Conservation (phyloP, 495 filamentous ascomycete genomes). For the Paragyromitra xinjiangensis region DNA sequence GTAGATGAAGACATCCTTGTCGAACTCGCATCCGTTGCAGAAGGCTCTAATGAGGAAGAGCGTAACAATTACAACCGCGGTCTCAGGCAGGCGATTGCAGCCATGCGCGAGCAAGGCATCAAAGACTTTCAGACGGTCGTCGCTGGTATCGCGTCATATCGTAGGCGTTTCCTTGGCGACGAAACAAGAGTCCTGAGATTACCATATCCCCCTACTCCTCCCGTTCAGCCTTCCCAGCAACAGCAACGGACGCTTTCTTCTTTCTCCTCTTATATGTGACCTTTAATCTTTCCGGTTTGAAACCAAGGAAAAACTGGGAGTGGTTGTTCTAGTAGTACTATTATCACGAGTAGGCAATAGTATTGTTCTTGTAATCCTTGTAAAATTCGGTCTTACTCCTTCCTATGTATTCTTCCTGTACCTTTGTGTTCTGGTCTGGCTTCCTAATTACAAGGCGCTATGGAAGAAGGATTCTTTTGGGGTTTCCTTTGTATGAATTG, state of each 20-base stretch:
- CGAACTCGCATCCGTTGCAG: conserved; percentile 76
- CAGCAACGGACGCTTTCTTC: conserved; percentile 35
- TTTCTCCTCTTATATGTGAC: conserved; percentile 42
- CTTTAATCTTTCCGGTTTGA: conserved; percentile 11
- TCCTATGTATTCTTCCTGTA: conserved; percentile 31
- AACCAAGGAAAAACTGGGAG: not conserved
- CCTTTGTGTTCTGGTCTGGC: conserved; percentile 28
- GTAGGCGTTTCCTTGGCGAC: conserved; percentile 59
- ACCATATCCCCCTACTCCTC: conserved; percentile 21
- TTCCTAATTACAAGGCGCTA: conserved; percentile 16
- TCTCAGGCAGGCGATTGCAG: conserved; percentile 76
- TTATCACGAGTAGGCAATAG: conserved; percentile 33
- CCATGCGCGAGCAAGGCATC: conserved; percentile 75
- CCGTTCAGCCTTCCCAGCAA: conserved; percentile 13
- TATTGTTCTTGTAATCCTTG: conserved; percentile 29
- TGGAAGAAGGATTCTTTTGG: not conserved
- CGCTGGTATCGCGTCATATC: conserved; percentile 80
- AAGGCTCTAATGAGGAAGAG: conserved; percentile 75
- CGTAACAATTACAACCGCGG: conserved; percentile 76
- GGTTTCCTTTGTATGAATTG: conserved; percentile 20
- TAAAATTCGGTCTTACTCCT: conserved; percentile 30
- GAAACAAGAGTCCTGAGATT: conserved; percentile 46
- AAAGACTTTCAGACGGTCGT: conserved; percentile 85
- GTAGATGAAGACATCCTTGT: conserved; percentile 88
- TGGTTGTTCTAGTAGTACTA: conserved; percentile 28